phyloP scores from a whole-genome alignment of 2,329 filamentous ascomycete species.

The Rhynchosporium secalis region DNA sequence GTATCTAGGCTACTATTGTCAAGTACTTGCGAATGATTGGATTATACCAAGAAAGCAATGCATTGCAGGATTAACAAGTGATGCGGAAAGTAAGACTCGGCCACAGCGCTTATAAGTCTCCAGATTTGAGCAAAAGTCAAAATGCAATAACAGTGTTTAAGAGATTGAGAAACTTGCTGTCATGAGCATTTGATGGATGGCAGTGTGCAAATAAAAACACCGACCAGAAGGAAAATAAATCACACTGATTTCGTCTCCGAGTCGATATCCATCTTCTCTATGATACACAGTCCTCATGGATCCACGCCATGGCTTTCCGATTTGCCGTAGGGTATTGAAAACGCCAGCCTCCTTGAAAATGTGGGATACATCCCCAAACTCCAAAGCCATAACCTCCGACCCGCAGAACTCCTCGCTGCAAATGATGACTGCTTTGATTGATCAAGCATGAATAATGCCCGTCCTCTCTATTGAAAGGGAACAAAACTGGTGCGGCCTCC shows the following conservation, averaged over 20 bases:
- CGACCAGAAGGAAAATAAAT: neutral
- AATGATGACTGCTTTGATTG: neutral
- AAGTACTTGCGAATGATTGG: too few relatives aligned
- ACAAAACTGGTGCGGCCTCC: conserved; percentile 34
- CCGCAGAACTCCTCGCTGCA: conserved; percentile 3
- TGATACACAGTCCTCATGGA: conserved; percentile 1
- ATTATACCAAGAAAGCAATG: too few relatives aligned
- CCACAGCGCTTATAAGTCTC: too few relatives aligned
- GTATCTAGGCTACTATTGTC: too few relatives aligned
- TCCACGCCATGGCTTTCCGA: neutral
- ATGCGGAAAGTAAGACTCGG: too few relatives aligned
- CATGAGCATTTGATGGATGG: too few relatives aligned
- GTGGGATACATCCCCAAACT: neutral
- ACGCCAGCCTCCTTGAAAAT: conserved; percentile 6
- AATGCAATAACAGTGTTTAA: too few relatives aligned
- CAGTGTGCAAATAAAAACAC: too few relatives aligned
- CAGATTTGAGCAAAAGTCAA: too few relatives aligned
- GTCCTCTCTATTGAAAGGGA: conserved; percentile 34
- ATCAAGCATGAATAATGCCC: neutral
- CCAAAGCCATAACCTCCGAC: neutral
- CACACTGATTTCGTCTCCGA: neutral
- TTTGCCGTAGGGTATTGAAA: conserved; percentile 1
- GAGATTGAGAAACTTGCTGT: too few relatives aligned
- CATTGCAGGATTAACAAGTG: too few relatives aligned
- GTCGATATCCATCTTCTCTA: neutral